Conservation (phyloP, 495 filamentous ascomycete species). For the Aspergillus conjunctus region DNA sequence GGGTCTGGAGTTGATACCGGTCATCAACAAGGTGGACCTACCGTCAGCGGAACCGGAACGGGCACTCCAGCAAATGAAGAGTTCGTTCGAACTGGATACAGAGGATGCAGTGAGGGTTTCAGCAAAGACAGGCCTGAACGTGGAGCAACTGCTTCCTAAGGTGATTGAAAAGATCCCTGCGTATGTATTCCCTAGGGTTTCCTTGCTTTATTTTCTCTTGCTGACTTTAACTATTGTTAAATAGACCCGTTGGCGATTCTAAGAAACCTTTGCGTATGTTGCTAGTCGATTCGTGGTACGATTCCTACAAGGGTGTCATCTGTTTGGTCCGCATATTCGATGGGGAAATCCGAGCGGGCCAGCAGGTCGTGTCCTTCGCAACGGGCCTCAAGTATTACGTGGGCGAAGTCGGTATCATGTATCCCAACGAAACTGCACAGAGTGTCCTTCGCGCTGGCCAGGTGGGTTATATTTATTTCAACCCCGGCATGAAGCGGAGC, state of each 20-base stretch:
- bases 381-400: constrained; percentile 87
- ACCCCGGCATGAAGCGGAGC: constrained; percentile 95
- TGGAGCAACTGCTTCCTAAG: constrained; percentile 75
- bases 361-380: constrained; percentile 80
- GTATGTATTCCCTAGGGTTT: constrained; percentile 35
- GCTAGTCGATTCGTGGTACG: constrained; percentile 97
- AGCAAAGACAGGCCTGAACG: constrained; percentile 90
- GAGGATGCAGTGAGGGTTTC: constrained; percentile 81
- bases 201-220: neutral
- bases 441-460: constrained; percentile 82
- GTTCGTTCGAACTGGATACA: constrained; percentile 84
- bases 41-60: constrained; percentile 81
- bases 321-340: constrained; percentile 91
- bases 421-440: constrained; percentile 85
- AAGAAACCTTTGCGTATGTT: constrained; percentile 76
- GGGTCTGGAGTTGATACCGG: constrained; percentile 80
- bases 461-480: constrained; percentile 95
- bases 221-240: constrained; percentile 19
- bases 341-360: constrained; percentile 77
- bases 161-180: constrained; percentile 84
- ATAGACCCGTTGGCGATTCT: constrained; percentile 69
- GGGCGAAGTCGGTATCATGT: constrained; percentile 96
- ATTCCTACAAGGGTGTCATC: constrained; percentile 91
- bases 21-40: constrained; percentile 96
- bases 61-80: constrained; percentile 81